A percentile compares a stretch with the other conserved stretches of the same genome.
Evolutionary conservation across 306 rosid species (phyloP).

Genomic region (Dalbergia cultrata): DNA sequence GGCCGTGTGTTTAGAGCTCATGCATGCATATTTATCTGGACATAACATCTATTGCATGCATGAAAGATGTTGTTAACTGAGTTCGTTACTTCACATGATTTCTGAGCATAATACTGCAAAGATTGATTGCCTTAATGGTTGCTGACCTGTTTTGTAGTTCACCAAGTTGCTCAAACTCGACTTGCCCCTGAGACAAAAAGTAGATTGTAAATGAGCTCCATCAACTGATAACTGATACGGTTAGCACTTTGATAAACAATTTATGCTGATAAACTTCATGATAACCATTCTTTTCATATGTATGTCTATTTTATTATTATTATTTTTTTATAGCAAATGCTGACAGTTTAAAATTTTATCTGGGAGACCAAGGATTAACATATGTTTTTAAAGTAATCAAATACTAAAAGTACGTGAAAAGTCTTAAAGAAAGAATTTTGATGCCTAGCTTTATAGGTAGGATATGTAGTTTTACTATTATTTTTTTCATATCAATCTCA

Average conservation of each 20-base stretch:
- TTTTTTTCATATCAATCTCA: not conserved
- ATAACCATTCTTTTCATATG: not conserved
- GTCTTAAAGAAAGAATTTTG: not conserved
- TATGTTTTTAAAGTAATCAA: not conserved
- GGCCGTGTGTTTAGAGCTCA: not conserved
- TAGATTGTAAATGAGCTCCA: conserved; percentile 52
- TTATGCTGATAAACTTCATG: conserved; percentile 7
- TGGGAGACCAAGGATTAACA: not conserved
- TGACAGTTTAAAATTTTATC: not conserved
- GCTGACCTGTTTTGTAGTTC: conserved; percentile 62
- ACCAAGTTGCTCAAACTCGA: conserved; percentile 86
- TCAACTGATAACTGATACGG: conserved; percentile 39
- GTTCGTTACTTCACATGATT: conserved; percentile 36
- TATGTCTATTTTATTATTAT: not conserved
- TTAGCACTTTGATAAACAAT: conserved; percentile 32
- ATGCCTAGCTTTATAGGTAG: not conserved
- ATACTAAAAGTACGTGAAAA: not conserved
- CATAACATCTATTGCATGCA: not conserved
- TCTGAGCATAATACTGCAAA: conserved; percentile 22
- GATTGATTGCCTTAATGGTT: conserved; percentile 37
- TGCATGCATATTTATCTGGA: not conserved
- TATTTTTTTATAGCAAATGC: not conserved
- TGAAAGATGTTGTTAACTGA: conserved; percentile 2
- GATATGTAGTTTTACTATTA: not conserved
- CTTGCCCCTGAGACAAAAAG: conserved; percentile 62